A percentile compares a stretch with the other conserved stretches of the same genome.
Evolutionary conservation across 2,329 filamentous ascomycete species (phyloP).

Genomic region (Cordyceps farinosa): DNA sequence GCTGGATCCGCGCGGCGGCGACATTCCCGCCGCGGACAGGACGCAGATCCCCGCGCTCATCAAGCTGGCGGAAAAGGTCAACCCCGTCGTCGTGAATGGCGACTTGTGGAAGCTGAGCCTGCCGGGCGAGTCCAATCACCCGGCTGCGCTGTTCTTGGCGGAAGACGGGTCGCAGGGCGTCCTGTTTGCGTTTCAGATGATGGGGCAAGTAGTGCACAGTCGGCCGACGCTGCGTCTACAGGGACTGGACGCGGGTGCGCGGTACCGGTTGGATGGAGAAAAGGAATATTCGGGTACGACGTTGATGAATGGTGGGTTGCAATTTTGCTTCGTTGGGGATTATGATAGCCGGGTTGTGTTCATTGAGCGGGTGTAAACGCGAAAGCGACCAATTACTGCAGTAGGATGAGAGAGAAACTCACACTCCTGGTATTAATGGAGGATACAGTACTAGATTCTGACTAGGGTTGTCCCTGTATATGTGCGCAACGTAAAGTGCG

Average conservation of each 20-base stretch:
- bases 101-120: slow-evolving; percentile 56
- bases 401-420: too few species aligned
- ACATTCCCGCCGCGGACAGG: slow-evolving; percentile 48
- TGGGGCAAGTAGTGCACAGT: slow-evolving; percentile 50
- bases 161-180: slow-evolving; percentile 47
- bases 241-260: slow-evolving; percentile 52
- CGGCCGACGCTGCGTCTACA: slow-evolving; percentile 51
- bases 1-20: slow-evolving; percentile 46
- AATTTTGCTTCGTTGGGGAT: not conserved
- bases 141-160: slow-evolving; percentile 56
- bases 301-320: slow-evolving; percentile 42
- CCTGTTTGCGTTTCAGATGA: slow-evolving; percentile 57
- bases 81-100: slow-evolving; percentile 56
- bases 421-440: too few species aligned
- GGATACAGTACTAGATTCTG: too few species aligned
- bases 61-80: slow-evolving; percentile 50
- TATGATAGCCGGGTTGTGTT: slow-evolving; percentile 2
- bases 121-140: slow-evolving; percentile 58
- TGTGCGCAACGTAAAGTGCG: too few species aligned
- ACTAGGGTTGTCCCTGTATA: too few species aligned
- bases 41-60: slow-evolving; percentile 52
- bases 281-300: slow-evolving; percentile 53
- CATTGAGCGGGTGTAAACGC: not conserved
- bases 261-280: slow-evolving; percentile 51
- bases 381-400: too few species aligned